phyloP scores from a whole-genome alignment of 306 rosid species.

The Lupinus albus region DNA sequence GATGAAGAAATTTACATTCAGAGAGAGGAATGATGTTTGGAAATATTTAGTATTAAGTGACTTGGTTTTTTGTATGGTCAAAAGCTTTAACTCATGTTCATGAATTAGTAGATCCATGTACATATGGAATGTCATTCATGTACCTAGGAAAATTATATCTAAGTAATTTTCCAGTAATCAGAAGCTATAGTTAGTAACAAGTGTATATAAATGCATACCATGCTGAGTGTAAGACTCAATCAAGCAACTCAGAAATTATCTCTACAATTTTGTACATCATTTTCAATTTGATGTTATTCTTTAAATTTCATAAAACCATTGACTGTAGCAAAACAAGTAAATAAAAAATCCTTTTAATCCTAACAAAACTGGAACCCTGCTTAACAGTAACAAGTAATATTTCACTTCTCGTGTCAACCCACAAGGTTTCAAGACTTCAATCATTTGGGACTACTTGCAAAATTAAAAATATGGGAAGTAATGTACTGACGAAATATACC shows the following conservation, averaged over 20 bases:
- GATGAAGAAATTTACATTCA: slow-evolving; percentile 18
- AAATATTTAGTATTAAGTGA: too few relatives aligned
- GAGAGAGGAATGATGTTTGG: not conserved
- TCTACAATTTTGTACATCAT: too few relatives aligned
- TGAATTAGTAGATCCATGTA: too few relatives aligned
- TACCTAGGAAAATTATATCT: too few relatives aligned
- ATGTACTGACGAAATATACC: slow-evolving; percentile 53
- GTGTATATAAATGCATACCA: too few relatives aligned
- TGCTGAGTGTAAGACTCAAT: too few relatives aligned
- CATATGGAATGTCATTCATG: too few relatives aligned
- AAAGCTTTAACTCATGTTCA: too few relatives aligned
- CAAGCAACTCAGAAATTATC: too few relatives aligned
- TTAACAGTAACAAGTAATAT: not conserved
- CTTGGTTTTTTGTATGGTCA: too few relatives aligned
- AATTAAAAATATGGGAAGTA: slow-evolving; percentile 28
- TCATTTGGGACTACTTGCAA: slow-evolving; percentile 21
- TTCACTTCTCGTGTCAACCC: slow-evolving; percentile 1
- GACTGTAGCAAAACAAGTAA: not conserved
- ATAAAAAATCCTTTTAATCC: not conserved
- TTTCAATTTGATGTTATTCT: not conserved
- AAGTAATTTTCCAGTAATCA: too few relatives aligned
- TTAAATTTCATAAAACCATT: slow-evolving; percentile 12
- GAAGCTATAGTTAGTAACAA: too few relatives aligned
- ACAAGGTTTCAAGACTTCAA: slow-evolving; percentile 25
- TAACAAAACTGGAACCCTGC: slow-evolving; percentile 16